These are phyloP conservation scores for Stentor coeruleus DNA, from an alignment of 73 alveolate species.

Conservation along the genomic window DNA sequence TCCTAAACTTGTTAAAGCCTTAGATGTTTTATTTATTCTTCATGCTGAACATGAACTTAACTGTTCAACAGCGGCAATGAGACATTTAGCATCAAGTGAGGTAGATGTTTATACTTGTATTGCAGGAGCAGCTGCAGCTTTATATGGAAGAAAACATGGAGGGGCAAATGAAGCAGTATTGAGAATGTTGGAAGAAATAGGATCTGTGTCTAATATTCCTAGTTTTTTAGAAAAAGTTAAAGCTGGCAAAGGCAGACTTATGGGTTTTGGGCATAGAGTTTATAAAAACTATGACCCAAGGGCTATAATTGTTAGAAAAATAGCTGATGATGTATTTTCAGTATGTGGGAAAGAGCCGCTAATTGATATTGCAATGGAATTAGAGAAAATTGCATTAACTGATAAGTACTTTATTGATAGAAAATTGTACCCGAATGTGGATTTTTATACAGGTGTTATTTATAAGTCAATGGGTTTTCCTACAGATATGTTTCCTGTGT, in stretches of 20 bases:
- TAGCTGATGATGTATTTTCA: conserved; percentile 79
- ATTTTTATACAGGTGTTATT: conserved; percentile 85
- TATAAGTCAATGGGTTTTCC: conserved; percentile 91
- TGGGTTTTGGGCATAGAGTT: conserved; percentile 95
- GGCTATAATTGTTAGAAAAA: conserved; percentile 69
- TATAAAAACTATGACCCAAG: conserved; percentile 86
- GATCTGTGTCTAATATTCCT: conserved; percentile 75
- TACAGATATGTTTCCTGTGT: conserved; percentile 85
- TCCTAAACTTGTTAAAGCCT: conserved; percentile 65
- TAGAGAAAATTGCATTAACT: conserved; percentile 78
- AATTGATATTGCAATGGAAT: conserved; percentile 84
- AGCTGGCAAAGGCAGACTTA: conserved; percentile 60
- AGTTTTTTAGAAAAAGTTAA: conserved; percentile 75
- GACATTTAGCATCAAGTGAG: conserved; percentile 75
- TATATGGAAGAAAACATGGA: conserved; percentile 90
- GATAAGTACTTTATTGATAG: conserved; percentile 80
- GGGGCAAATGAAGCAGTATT: conserved; percentile 95
- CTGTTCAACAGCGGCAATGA: conserved; percentile 90
- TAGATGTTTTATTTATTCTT: conserved; percentile 78
- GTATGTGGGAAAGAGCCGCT: conserved; percentile 85
- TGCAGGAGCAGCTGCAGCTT: conserved; percentile 88
- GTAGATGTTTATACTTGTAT: conserved; percentile 76
- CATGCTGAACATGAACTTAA: conserved; percentile 94
- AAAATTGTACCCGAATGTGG: conserved; percentile 87
- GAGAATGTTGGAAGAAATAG: conserved; percentile 82